These are phyloP conservation scores for Echites panduratus DNA, from an alignment of 257 asterid species.

Conservation along the genomic window DNA sequence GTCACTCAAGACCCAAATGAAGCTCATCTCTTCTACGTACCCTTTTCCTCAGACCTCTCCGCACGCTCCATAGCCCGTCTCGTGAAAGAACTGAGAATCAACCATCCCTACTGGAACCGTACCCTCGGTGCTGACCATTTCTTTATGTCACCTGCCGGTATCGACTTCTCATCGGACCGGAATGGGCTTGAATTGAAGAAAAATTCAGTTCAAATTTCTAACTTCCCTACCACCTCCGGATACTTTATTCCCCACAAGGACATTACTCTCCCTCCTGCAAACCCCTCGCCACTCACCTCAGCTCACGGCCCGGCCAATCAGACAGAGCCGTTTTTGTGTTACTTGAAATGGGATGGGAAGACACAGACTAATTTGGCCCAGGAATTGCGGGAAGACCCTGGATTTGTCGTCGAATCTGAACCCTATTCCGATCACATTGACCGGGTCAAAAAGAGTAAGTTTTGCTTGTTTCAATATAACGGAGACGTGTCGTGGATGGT, in stretches of 20 bases:
- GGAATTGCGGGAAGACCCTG: conserved; percentile 42
- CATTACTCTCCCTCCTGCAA: conserved; percentile 52
- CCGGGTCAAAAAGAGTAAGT: conserved; percentile 38
- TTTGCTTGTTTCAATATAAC: conserved; percentile 51
- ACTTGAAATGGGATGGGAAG: conserved; percentile 50
- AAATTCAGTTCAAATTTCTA: conserved; percentile 64
- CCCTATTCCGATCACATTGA: conserved; percentile 21
- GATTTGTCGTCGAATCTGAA: conserved; percentile 41
- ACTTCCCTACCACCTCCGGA: conserved; percentile 69
- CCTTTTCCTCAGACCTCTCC: conserved; percentile 58
- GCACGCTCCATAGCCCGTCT: conserved; percentile 60
- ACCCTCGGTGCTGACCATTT: conserved; percentile 96
- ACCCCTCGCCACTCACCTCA: conserved; percentile 17
- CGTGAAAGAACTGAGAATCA: conserved; percentile 44
- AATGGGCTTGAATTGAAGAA: conserved; percentile 83
- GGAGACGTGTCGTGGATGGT: conserved; percentile 44
- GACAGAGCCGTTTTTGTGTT: conserved; percentile 35
- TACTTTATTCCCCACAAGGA: conserved; percentile 80
- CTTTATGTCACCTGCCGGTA: conserved; percentile 56
- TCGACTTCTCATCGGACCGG: conserved; percentile 66
- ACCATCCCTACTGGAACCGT: conserved; percentile 72
- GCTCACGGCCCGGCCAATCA: conserved; percentile 15
- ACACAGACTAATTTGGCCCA: conserved; percentile 37
- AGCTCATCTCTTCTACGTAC: conserved; percentile 79
- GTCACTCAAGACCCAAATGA: conserved; percentile 49